Conservation (phyloP, 257 asterid genomes). For the Solanum lignicaule region DNA sequence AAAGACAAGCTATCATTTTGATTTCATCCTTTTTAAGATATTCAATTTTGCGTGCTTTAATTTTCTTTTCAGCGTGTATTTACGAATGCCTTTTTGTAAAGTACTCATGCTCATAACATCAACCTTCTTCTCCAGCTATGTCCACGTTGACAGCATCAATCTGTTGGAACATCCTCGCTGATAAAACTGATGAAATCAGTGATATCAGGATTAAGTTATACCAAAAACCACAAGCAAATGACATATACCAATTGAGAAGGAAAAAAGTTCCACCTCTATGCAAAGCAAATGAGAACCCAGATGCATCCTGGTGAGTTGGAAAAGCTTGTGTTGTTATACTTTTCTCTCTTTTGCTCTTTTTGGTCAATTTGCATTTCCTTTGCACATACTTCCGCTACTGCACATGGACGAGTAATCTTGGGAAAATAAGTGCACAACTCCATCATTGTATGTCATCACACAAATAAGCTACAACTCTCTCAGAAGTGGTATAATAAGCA, state of each 20-base stretch:
- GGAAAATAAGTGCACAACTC: neutral
- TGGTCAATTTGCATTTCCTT: neutral
- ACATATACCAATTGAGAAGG: conserved; percentile 62
- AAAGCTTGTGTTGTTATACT: neutral
- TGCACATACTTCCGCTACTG: neutral
- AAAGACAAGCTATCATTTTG: neutral
- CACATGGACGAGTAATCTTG: neutral
- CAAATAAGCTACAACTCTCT: neutral
- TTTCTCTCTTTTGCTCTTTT: neutral
- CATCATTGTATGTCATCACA: neutral
- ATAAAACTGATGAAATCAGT: conserved; percentile 78
- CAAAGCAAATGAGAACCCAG: conserved; percentile 83
- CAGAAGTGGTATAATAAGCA: neutral
- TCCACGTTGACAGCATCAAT: conserved; percentile 59
- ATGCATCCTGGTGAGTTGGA: conserved; percentile 75
- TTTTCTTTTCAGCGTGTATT: neutral
- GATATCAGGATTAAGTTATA: conserved; percentile 73
- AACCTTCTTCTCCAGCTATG: conserved; percentile 49
- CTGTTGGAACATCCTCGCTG: conserved; percentile 94
- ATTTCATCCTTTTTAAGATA: neutral
- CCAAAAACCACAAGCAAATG: conserved; percentile 82
- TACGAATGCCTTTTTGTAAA: neutral
- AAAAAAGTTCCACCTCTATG: conserved; percentile 76
- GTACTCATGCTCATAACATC: neutral
- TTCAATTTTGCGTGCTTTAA: neutral